Base-by-base conservation (phyloP, 228 moss, liverwort and hornwort genomes). In the Sphagnum fallax region DNA sequence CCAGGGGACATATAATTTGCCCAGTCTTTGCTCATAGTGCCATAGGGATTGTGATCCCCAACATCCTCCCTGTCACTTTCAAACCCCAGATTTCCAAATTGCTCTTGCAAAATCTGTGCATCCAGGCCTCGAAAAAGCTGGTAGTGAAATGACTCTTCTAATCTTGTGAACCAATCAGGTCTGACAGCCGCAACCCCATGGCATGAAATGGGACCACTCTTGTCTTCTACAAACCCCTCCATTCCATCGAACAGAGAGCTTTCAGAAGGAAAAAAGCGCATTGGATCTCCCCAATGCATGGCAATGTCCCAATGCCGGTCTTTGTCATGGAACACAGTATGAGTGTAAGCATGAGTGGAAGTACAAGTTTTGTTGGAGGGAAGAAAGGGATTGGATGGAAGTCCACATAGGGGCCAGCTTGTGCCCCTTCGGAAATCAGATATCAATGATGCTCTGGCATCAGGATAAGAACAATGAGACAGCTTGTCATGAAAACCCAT, bases 381-480 rank as follows among this genome's bases (percentile, higher is more conserved):
- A 68, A 88, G 88, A 70, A 96, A 96, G 10, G 95, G 95, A 72
- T 96, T 96, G 61, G 71, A 72, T 52, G 92, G 95, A 72, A 91
- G 89, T 52, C 95, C 95, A 77, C 85, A 80, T 65, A 83, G 50
- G 63, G 92, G 88, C 95, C 95, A 96, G 72, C 86, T 86, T 69
- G 95, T 78, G 70, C 95, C 92, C 75, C 84, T 86, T 70, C 90
- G 95, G 74, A 87, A 85, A 67, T 84, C 83, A 10, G 89, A 87
- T 70, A 95, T 79, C 62, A 89, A 78, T 5, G 95, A 89, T n/a
- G 72, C 70, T 61, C 73, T 69, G 52, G 16, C 67, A 12, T 73
- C 63, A 50, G 74, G 66, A 65, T 80, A 65, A 47, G 61, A 61
- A 16, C 60, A 64, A 57, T 74, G 70, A 67, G 16, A 65, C 70